Conservation (phyloP, 169 alveolate species). For the Miamiensis avidus region DNA sequence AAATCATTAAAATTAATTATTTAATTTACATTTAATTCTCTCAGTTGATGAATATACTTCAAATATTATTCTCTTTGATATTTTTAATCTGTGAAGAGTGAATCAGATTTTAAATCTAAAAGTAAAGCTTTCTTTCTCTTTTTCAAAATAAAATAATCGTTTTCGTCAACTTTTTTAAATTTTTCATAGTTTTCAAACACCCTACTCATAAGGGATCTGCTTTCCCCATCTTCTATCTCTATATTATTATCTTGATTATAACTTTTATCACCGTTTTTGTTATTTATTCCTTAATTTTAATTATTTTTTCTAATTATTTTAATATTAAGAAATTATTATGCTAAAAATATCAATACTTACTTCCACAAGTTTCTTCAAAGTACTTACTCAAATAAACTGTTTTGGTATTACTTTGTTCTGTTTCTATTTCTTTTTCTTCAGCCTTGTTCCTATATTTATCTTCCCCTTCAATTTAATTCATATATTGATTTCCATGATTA, state of each 20-base stretch:
- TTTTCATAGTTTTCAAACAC: conserved; percentile 13
- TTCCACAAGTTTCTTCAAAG: conserved; percentile 1
- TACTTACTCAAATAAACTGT: conserved; percentile 11
- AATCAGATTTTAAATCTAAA: conserved; percentile 23
- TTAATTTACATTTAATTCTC: conserved; percentile 18
- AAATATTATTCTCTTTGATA: conserved; percentile 14
- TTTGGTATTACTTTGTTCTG: conserved; percentile 5
- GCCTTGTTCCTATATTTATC: background rate
- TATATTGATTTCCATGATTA: background rate
- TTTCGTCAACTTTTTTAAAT: background rate
- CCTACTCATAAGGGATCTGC: background rate
- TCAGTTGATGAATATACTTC: conserved; percentile 5
- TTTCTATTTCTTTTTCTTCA: background rate
- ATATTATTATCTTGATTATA: background rate
- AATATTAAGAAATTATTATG: background rate
- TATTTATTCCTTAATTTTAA: background rate
- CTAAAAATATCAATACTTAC: background rate
- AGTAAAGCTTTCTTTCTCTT: conserved; percentile 21
- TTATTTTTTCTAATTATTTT: background rate
- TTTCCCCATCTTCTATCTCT: conserved; percentile 7
- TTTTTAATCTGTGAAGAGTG: conserved; percentile 12
- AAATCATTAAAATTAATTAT: background rate
- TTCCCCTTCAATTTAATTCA: background rate
- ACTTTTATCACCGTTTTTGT: background rate
- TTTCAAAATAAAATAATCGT: background rate